Percentiles rank a stretch among this genome's conserved stretches.
Evolutionary conservation across 2,329 filamentous ascomycete genomes (phyloP).

Genomic region (Penicillium sp.): DNA sequence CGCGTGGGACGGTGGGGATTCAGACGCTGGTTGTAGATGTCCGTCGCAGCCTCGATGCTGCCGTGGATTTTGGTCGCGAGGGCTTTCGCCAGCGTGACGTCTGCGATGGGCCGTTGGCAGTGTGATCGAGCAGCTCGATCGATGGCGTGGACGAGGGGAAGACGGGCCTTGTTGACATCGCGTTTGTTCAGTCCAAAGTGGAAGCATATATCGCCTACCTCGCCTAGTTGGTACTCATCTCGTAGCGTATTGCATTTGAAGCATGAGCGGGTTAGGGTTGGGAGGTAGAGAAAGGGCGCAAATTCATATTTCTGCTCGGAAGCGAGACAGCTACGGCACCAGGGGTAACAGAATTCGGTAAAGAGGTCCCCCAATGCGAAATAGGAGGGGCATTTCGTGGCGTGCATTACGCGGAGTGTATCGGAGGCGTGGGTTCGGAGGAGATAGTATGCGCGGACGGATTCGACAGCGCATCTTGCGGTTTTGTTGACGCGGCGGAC

Average conservation of each 20-base stretch:
- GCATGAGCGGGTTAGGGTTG: slow-evolving; percentile 14
- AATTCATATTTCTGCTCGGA: not conserved
- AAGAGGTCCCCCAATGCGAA: slow-evolving; percentile 13
- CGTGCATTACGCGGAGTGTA: not conserved
- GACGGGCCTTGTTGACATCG: not conserved
- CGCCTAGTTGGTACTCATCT: slow-evolving; percentile 6
- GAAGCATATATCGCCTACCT: not conserved
- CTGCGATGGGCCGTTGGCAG: not conserved
- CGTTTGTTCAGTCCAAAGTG: slow-evolving; percentile 1
- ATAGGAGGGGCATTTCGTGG: not conserved
- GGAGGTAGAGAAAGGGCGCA: slow-evolving; percentile 19
- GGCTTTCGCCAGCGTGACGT: slow-evolving; percentile 7
- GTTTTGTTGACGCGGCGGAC: not conserved
- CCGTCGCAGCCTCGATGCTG: not conserved
- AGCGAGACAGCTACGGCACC: slow-evolving; percentile 15
- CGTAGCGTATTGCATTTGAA: slow-evolving; percentile 13
- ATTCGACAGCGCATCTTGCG: not conserved
- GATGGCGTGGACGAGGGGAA: slow-evolving; percentile 7
- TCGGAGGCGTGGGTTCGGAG: not conserved
- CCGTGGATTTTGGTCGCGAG: slow-evolving; percentile 10
- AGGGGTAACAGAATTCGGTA: slow-evolving; percentile 15
- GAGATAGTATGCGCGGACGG: not conserved
- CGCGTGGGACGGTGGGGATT: too few species aligned
- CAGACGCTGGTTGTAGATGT: not conserved
- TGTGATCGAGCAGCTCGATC: not conserved